Evolutionary conservation across 306 rosid species (phyloP).

Genomic region (Clitoria ternatea): DNA sequence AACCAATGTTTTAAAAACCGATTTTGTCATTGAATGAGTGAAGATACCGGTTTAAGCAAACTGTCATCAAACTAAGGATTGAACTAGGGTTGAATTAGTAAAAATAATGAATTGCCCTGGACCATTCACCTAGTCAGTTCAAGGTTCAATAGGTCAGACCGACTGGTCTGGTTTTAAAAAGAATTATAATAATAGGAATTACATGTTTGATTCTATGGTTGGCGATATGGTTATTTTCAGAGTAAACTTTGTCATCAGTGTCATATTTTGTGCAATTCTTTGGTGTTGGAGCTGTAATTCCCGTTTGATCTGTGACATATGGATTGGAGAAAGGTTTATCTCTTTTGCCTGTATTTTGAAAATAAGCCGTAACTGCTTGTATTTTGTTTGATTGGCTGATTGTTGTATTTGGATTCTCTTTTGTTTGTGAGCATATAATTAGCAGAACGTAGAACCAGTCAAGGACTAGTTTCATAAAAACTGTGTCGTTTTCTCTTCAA

Average conservation of each 20-base stretch:
- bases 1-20: neutral
- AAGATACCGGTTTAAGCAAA: too few species aligned
- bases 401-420: neutral
- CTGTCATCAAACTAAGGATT: too few species aligned
- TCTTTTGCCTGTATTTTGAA: neutral
- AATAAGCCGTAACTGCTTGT: neutral
- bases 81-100: too few species aligned
- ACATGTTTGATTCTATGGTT: too few species aligned
- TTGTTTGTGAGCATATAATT: too few species aligned
- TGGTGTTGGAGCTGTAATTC: neutral
- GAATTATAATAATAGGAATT: neutral
- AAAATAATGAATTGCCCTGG: too few species aligned
- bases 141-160: too few species aligned
- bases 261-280: neutral
- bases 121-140: too few species aligned
- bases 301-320: constrained; percentile 7
- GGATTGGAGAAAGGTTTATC: neutral
- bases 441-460: too few species aligned
- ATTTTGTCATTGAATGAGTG: too few species aligned
- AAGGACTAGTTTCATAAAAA: neutral
- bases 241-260: neutral
- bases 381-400: neutral
- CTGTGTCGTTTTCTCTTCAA: neutral
- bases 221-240: neutral
- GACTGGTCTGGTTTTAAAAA: too few species aligned